Conservation (phyloP, 1,284 basidiomycete genomes). For the Sanghuangporus baumii region DNA sequence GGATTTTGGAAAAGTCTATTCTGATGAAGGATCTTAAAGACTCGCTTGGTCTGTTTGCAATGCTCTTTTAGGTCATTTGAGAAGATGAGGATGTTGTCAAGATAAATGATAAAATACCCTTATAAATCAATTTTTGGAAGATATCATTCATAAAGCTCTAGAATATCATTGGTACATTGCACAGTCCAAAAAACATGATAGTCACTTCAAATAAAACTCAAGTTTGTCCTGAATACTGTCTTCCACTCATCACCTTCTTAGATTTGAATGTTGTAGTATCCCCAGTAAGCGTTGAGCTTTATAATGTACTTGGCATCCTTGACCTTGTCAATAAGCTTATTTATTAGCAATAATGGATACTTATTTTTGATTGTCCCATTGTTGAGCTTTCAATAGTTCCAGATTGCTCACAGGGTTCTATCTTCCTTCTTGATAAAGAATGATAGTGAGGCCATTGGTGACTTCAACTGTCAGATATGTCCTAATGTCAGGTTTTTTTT, state of each 20-base stretch:
- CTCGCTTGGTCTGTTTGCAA: neutral
- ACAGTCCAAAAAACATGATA: neutral
- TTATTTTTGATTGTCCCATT: neutral
- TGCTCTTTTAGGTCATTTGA: neutral
- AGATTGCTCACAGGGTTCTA: neutral
- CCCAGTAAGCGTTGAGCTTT: slow-evolving; percentile 10
- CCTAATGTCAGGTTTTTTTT: neutral
- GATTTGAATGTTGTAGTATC: slow-evolving; percentile 23
- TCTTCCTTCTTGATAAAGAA: slow-evolving; percentile 12
- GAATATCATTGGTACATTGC: neutral
- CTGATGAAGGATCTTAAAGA: neutral
- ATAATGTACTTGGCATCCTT: slow-evolving; percentile 9
- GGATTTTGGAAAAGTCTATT: neutral
- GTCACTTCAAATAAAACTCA: neutral
- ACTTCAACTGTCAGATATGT: slow-evolving; percentile 4
- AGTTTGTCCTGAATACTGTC: neutral
- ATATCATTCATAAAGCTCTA: neutral
- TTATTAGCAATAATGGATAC: neutral
- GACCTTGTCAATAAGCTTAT: slow-evolving; percentile 27
- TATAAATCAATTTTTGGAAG: neutral
- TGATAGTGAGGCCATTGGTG: neutral
- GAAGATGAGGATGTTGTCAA: neutral
- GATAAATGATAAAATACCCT: neutral
- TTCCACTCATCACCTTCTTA: neutral
- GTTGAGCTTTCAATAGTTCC: neutral